Percentiles rank a stretch among this genome's conserved stretches.
Evolutionary conservation across 2,329 filamentous ascomycete genomes (phyloP).

Genomic region (Pseudogymnoascus pannorum): DNA sequence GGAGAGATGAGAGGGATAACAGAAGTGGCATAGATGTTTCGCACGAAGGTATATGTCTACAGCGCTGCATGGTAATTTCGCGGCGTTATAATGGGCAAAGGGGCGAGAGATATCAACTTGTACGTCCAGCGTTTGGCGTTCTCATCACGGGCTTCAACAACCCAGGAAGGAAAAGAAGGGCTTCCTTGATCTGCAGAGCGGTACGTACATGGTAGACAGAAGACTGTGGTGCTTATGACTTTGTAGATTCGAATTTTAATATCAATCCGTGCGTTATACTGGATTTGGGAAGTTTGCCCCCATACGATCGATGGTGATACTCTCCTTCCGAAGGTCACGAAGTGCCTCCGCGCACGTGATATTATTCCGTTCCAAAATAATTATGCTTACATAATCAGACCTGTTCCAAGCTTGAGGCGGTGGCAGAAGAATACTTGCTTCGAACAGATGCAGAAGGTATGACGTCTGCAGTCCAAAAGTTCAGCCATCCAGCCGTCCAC

Average conservation of each 20-base stretch:
- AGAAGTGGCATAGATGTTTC: constrained; percentile 4
- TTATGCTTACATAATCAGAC: background rate
- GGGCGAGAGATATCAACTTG: constrained; percentile 8
- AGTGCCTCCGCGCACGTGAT: background rate
- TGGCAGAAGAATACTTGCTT: background rate
- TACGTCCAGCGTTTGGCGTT: constrained; percentile 8
- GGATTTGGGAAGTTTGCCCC: background rate
- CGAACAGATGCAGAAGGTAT: background rate
- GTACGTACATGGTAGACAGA: constrained; percentile 2
- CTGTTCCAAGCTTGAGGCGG: background rate
- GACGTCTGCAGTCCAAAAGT: background rate
- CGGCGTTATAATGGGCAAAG: constrained; percentile 3
- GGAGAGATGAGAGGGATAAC: background rate
- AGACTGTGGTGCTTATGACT: constrained; percentile 3
- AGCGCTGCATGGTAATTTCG: constrained; percentile 2
- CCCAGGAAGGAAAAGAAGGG: constrained; percentile 8
- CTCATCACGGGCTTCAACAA: constrained; percentile 10
- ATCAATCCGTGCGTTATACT: background rate
- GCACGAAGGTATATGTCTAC: constrained; percentile 1
- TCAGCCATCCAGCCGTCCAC: background rate
- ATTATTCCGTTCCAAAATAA: background rate
- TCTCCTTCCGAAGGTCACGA: no score
- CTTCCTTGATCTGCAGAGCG: background rate
- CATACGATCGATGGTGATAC: background rate
- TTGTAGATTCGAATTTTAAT: constrained; percentile 6